A percentile compares a stretch with the other conserved stretches of the same genome.
These are phyloP conservation scores for Tuber calosporum DNA, from an alignment of 495 filamentous ascomycete genomes.

Conservation along the genomic window DNA sequence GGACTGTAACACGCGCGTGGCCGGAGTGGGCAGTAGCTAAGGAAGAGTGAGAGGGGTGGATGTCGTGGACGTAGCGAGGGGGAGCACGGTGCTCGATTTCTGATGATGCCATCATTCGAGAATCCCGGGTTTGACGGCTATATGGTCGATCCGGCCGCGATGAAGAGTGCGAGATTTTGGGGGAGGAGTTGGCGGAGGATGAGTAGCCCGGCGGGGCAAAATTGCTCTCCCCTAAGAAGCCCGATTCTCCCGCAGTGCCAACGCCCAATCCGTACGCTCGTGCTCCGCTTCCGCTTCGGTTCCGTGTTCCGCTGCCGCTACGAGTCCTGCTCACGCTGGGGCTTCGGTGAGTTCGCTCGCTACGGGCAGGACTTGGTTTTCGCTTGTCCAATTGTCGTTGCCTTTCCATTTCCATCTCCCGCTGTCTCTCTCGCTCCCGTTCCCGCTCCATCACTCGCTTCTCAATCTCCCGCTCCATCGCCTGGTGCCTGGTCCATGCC, in stretches of 20 bases:
- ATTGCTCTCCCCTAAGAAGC: slow-evolving; percentile 19
- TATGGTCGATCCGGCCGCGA: slow-evolving; percentile 9
- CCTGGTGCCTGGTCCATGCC: slow-evolving; percentile 35
- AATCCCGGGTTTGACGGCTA: slow-evolving; percentile 16
- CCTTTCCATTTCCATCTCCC: slow-evolving; percentile 12
- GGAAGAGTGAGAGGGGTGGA: slow-evolving; percentile 1
- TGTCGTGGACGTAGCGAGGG: slow-evolving; percentile 15
- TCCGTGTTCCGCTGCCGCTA: slow-evolving; percentile 9
- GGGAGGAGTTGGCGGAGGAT: slow-evolving; percentile 25
- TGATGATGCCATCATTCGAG: slow-evolving; percentile 7
- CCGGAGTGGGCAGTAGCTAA: slow-evolving; percentile 5
- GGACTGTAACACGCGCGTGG: slow-evolving; percentile 5
- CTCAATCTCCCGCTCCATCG: slow-evolving; percentile 36
- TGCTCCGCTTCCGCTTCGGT: slow-evolving; percentile 18
- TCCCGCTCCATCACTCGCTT: slow-evolving; percentile 32
- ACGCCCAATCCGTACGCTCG: slow-evolving; percentile 2
- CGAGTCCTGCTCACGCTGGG: slow-evolving; percentile 9
- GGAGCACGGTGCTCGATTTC: slow-evolving; percentile 6
- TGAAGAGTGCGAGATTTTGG: slow-evolving; percentile 14
- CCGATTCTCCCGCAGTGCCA: slow-evolving; percentile 13
- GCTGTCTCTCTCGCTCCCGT: slow-evolving; percentile 27
- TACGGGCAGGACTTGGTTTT: slow-evolving; percentile 5
- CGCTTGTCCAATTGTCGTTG: slow-evolving; percentile 7
- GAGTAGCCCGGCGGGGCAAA: slow-evolving; percentile 26
- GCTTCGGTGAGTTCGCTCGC: neutral